These are phyloP conservation scores for Chlamydomonas asymmetrica DNA, from an alignment of 139 green algal species.

Conservation along the genomic window DNA sequence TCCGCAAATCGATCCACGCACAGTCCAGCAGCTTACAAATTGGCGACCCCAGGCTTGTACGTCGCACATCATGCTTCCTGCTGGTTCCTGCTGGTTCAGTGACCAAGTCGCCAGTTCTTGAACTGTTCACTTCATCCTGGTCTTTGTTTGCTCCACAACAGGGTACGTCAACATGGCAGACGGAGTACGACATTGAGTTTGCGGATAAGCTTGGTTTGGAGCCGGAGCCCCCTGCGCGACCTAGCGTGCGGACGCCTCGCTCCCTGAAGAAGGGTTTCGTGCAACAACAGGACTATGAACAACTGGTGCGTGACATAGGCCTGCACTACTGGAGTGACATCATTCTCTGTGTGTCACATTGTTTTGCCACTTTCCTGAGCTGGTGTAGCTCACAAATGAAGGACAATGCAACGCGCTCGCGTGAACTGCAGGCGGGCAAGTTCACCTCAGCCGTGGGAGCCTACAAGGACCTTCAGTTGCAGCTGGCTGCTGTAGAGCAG, in stretches of 20 bases:
- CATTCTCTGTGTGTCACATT: neutral
- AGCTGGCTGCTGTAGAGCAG: slow-evolving; percentile 9
- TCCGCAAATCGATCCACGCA: no score
- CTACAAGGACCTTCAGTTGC: slow-evolving; percentile 1
- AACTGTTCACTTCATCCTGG: no score
- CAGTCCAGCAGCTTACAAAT: no score
- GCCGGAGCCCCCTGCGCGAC: neutral
- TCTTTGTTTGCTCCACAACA: no score
- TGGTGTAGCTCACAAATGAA: no score
- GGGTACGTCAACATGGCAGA: slow-evolving; percentile 16
- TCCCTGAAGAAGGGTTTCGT: slow-evolving; percentile 32
- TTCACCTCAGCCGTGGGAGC: neutral
- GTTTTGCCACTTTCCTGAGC: neutral
- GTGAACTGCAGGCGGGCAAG: neutral
- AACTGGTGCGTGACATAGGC: slow-evolving; percentile 1
- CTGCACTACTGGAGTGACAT: neutral
- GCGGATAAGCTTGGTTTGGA: neutral
- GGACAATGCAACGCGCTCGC: neutral
- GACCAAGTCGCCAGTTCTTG: no score
- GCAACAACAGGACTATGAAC: slow-evolving; percentile 14
- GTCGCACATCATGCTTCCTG: no score
- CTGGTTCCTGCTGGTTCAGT: no score
- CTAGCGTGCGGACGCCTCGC: slow-evolving; percentile 6
- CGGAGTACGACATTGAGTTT: slow-evolving; percentile 18
- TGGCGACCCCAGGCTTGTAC: no score